Evolutionary conservation across 2,329 filamentous ascomycete species (phyloP).

Genomic region (Colletotrichum sp.): DNA sequence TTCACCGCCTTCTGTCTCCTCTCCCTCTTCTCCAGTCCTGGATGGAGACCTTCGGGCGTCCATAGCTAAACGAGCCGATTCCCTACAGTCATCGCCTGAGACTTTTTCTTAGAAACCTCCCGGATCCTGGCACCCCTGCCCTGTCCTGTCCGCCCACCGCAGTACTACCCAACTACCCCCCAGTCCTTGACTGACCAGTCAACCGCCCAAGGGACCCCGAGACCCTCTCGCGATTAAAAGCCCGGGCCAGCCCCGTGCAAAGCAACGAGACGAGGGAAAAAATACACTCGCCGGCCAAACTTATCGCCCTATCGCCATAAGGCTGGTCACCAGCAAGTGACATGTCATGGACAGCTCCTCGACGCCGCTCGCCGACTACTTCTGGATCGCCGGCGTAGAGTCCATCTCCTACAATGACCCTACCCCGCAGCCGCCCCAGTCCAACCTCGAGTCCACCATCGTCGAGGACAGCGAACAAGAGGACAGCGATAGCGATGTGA

Average conservation of each 20-base stretch:
- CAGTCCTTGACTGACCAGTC: slow-evolving; percentile 15
- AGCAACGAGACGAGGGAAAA: slow-evolving; percentile 13
- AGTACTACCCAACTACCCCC: slow-evolving; percentile 12
- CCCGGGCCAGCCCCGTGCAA: slow-evolving; percentile 19
- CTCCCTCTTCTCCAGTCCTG: slow-evolving; percentile 17
- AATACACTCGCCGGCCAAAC: slow-evolving; percentile 18
- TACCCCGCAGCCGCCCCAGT: slow-evolving; percentile 38
- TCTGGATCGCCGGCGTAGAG: slow-evolving; percentile 77
- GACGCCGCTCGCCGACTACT: slow-evolving; percentile 74
- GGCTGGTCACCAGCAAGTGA: slow-evolving; percentile 32
- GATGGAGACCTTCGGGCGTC: slow-evolving; percentile 15
- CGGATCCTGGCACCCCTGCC: slow-evolving; percentile 20
- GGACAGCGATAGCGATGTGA: slow-evolving; percentile 36
- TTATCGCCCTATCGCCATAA: slow-evolving; percentile 12
- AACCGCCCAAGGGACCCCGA: slow-evolving; percentile 19
- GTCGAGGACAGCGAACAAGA: slow-evolving; percentile 67
- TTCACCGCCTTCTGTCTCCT: slow-evolving; percentile 21
- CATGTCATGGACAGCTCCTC: slow-evolving; percentile 66
- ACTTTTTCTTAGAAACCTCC: slow-evolving; percentile 19
- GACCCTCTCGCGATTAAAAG: slow-evolving; percentile 22
- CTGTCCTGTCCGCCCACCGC: slow-evolving; percentile 20
- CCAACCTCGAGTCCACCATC: slow-evolving; percentile 62
- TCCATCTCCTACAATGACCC: slow-evolving; percentile 68
- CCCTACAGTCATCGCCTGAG: slow-evolving; percentile 17
- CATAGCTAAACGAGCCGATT: slow-evolving; percentile 21